Conservation (phyloP, 139 green algal genomes). For the Tetraselmis chui region DNA sequence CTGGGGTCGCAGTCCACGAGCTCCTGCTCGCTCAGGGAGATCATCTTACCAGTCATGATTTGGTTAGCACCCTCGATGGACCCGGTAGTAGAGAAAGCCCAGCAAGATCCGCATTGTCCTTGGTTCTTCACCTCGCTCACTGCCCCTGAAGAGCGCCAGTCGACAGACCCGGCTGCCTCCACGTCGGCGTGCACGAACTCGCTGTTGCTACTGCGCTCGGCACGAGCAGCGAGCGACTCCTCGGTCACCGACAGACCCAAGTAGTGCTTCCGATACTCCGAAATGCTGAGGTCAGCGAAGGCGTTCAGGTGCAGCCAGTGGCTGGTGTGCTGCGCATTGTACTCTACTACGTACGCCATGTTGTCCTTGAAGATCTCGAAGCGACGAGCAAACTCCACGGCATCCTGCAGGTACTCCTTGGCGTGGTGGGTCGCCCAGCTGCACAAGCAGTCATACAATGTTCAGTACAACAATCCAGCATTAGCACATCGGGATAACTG, state of each 20-base stretch:
- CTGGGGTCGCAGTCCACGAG: constrained; percentile 84
- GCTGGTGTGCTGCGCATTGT: constrained; percentile 55
- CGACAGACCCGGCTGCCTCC: constrained; percentile 38
- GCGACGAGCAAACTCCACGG: constrained; percentile 40
- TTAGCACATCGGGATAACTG: too few species aligned
- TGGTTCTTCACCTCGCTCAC: constrained; percentile 95
- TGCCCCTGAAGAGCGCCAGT: constrained; percentile 77
- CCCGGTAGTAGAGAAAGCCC: constrained; percentile 91
- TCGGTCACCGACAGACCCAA: constrained; percentile 49
- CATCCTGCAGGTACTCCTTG: constrained; percentile 38
- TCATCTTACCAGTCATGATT: constrained; percentile 72
- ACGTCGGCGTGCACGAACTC: constrained; percentile 50
- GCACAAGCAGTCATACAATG: too few species aligned
- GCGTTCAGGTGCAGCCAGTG: constrained; percentile 61
- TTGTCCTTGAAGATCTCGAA: constrained; percentile 80
- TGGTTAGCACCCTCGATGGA: constrained; percentile 84
- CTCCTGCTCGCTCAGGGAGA: constrained; percentile 87
- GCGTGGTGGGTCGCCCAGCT: constrained; percentile 32
- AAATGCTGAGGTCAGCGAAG: constrained; percentile 78
- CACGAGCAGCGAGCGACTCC: background rate
- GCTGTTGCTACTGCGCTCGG: background rate
- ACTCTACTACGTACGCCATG: constrained; percentile 58
- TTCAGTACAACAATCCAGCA: too few species aligned
- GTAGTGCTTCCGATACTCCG: constrained; percentile 66
- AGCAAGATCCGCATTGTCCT: constrained; percentile 87